phyloP scores from a whole-genome alignment of 1,139 yeast genomes.

The Diutina catenulata region DNA sequence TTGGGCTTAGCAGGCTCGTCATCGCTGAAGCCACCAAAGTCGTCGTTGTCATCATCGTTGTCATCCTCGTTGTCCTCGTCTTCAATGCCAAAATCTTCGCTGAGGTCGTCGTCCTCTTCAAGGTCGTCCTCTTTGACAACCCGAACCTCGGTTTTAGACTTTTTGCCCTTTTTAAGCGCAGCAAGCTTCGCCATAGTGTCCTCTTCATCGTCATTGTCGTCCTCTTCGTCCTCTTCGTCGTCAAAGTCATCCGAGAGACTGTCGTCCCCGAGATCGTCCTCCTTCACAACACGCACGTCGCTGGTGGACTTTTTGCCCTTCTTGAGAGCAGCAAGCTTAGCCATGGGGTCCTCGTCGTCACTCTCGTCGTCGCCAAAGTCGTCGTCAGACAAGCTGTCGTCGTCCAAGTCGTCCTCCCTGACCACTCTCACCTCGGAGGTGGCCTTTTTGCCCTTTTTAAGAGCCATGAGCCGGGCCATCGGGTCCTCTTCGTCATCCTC shows the following conservation, averaged over 20 bases:
- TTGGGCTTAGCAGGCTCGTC: constrained; percentile 5
- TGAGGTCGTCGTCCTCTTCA: not conserved
- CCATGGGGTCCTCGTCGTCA: constrained; percentile 4
- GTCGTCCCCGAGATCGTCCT: not conserved
- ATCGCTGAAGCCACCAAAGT: not conserved
- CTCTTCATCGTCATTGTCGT: not conserved
- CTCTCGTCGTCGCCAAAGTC: not conserved
- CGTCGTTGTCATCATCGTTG: not conserved
- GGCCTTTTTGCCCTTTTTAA: not conserved
- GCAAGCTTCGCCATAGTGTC: not conserved
- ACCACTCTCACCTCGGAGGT: not conserved
- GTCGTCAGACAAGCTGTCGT: not conserved
- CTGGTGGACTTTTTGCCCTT: not conserved
- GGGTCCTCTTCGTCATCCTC: not conserved
- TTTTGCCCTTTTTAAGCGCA: not conserved
- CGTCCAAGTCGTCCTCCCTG: not conserved
- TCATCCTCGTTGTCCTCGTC: constrained; percentile 2
- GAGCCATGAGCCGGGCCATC: not conserved
- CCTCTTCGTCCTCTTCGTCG: not conserved
- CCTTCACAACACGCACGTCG: not conserved
- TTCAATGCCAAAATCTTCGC: not conserved
- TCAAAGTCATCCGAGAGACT: too few relatives aligned
- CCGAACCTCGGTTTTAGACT: not conserved
- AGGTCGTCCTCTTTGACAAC: constrained; percentile 1
- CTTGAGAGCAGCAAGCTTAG: not conserved